Evolutionary conservation across 345 rosid species (phyloP).

Genomic region (Erysimum cheiranthoides): DNA sequence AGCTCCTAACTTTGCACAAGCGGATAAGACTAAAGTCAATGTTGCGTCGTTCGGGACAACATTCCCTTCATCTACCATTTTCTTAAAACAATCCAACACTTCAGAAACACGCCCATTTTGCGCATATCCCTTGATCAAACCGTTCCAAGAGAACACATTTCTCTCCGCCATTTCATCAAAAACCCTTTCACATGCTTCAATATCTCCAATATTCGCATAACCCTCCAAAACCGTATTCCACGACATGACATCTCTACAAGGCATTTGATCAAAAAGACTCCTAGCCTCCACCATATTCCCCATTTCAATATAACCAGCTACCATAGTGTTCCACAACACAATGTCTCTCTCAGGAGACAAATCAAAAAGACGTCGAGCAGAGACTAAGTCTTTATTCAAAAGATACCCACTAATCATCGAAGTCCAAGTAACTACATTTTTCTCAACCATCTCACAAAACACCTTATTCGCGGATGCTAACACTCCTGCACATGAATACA

Average conservation of each 20-base stretch:
- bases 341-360: constrained; percentile 75
- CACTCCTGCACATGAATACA: constrained; percentile 61
- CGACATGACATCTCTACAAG: constrained; percentile 72
- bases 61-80: constrained; percentile 59
- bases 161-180: constrained; percentile 74
- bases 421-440: constrained; percentile 84
- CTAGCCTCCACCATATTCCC: constrained; percentile 67
- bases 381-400: constrained; percentile 53
- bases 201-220: constrained; percentile 62
- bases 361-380: constrained; percentile 69
- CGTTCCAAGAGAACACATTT: constrained; percentile 87
- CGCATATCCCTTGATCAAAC: constrained; percentile 67
- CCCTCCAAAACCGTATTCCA: constrained; percentile 86
- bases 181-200: constrained; percentile 55
- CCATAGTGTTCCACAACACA: constrained; percentile 79
- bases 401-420: constrained; percentile 66
- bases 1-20: constrained; percentile 86
- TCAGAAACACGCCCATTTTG: constrained; percentile 50
- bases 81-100: constrained; percentile 64
- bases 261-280: constrained; percentile 72
- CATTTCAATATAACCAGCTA: constrained; percentile 66
- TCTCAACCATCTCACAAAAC: constrained; percentile 69
- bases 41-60: constrained; percentile 77
- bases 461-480: constrained; percentile 60
- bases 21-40: constrained; percentile 68